Evolutionary conservation across 2,329 filamentous ascomycete species (phyloP), one percentile per base, ranked within the genome.

Genomic region (Talaromyces sp.): DNA sequence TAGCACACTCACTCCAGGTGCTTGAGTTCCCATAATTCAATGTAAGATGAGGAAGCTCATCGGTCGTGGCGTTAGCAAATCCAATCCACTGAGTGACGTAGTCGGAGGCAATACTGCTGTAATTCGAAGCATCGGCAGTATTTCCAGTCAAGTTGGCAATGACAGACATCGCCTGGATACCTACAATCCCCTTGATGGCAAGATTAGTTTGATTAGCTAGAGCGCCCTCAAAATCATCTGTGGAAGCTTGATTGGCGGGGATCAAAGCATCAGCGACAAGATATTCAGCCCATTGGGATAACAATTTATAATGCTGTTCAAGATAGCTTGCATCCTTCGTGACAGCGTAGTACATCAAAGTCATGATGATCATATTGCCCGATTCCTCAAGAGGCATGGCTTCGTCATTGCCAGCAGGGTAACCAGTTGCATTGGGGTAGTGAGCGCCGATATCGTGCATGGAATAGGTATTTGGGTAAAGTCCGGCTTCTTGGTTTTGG

Each of bases 161-260:
- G 22, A 80, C 77, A 2, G 83, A 77, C 84, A 87, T 86, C 45
- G 85, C 85, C 70, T 83, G 78, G 63, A 87, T 83, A 43, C 84
- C 85, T 68, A 87, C 84, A 62, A 87, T 87, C 49, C 85, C 85
- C 73, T 87, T 87, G 45, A 87, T 77, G 0, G 84, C 85, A 49
- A 87, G 78, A 68, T 87, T 87, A 17, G 85, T 87, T 73, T 86
- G 84, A 69, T 85, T 85, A 11, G 73, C 73, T 3, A 76, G 64
- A 15, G 66, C 63, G 15, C 76, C 75, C 1, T 75, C 70, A n/a
- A 73, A 75, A 57, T 81, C 79, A 63, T 79, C 77, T 1, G 77
- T 76, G 1, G 75, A 76, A 17, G 77, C 69, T 64, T 80, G 78
- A 3, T 71, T 64, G 6, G 69, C 68, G 0, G 75, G 74, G 61